Base-by-base conservation (phyloP, 768 basidiomycete genomes). In the Gymnopilus dilepis region DNA sequence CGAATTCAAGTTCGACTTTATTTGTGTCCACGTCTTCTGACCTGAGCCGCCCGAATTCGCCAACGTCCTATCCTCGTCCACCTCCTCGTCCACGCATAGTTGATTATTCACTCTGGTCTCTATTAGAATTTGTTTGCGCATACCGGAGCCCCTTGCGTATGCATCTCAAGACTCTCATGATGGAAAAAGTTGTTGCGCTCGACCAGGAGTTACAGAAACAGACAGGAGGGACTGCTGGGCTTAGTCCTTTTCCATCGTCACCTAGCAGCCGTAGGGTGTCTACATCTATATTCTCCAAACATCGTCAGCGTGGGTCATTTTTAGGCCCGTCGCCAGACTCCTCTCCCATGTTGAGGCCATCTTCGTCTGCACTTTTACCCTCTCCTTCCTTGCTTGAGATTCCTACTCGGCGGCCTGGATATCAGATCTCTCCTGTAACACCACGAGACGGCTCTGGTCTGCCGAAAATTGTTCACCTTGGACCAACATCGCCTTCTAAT, bases 81-180 rank as follows among this genome's bases (percentile, higher is more conserved):
- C 64, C 72, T 51, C 65, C 68, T 28, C 75, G 73, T 41, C 89
- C 89, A 3, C 80, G 89, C 28, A 75, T 89, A 24, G 76, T 90
- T 5, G 91, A 93, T 70, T 92, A 91, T 65, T 74, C 84, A 8
- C 76, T 88, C 1, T 92, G 90, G 90, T 92, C 91, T 3, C 71
- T 87, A 28, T 73, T 92, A 26, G 88, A 91, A 66, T 79, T 90
- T 56, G 71, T 89, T 17, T 89, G 85, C 63, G 79, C 85, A 1
- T 84, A 82, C 66, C 81, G 88, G 17, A 86, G 76, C 38, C 89
- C 90, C 0, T 78, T 93, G 28, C 75, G 83, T 55, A 74, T 89
- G 28, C 89, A 90, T 64, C 79, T 92, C 74, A 87, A 87, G 24
- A 73, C 86, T 2, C 82, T 90, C 60, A 75, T 84, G n/a, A 83